Conservation (phyloP, 139 green algal genomes). For the Micractinium conductrix region DNA sequence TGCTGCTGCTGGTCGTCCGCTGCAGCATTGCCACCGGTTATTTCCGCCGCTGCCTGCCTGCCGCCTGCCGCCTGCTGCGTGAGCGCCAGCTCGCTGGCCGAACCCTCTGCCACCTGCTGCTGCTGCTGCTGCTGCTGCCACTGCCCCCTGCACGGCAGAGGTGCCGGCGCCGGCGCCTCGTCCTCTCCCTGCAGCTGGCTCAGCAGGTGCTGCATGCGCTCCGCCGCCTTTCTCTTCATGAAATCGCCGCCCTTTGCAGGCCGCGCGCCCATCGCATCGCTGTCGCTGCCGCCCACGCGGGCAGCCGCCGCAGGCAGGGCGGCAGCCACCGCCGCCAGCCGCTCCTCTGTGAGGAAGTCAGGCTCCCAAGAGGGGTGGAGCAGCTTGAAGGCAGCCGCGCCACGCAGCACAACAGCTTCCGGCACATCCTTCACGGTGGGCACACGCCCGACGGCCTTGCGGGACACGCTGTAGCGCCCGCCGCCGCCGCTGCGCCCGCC, state of each 20-base stretch:
- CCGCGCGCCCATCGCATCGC: neutral
- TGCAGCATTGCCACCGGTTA: too few species aligned
- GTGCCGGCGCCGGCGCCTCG: neutral
- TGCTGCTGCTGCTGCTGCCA: neutral
- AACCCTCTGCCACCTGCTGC: neutral
- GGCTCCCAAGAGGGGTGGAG: constrained; percentile 2
- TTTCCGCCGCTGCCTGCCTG: too few species aligned
- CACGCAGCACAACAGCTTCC: neutral
- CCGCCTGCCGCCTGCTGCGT: too few species aligned
- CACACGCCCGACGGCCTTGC: neutral
- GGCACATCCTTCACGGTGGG: neutral
- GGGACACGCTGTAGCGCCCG: neutral
- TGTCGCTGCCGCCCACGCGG: neutral
- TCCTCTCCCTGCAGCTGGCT: neutral
- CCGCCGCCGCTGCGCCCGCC: too few species aligned
- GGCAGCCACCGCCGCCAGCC: neutral
- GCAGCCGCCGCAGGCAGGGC: constrained; percentile 11
- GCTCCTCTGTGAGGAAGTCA: neutral
- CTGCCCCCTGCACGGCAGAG: neutral
- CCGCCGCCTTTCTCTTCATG: neutral
- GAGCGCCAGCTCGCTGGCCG: neutral
- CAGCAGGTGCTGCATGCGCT: constrained; percentile 5
- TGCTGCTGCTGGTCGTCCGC: too few species aligned
- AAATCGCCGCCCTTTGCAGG: neutral
- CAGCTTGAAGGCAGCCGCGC: constrained; percentile 12